These are phyloP conservation scores for Anastatica hierochuntica DNA, from an alignment of 345 rosid species.

Conservation along the genomic window DNA sequence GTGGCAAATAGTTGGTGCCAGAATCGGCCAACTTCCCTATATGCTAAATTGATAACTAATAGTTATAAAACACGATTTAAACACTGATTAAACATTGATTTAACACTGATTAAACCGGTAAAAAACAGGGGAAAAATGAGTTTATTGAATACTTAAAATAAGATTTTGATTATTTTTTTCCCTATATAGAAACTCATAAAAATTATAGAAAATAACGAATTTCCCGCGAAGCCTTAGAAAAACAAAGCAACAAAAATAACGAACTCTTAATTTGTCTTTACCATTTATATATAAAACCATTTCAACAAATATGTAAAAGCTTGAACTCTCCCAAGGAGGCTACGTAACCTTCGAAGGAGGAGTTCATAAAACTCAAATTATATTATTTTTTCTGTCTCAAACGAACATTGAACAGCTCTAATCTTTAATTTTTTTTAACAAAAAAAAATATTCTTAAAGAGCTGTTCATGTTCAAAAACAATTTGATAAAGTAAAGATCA, in stretches of 20 bases:
- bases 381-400: not conserved
- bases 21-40: too few species aligned
- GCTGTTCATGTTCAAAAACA: conserved; percentile 24
- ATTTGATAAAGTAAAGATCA: too few species aligned
- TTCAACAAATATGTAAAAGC: not conserved
- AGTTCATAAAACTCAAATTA: conserved; percentile 21
- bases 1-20: too few species aligned
- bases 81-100: too few species aligned
- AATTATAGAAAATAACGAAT: too few species aligned
- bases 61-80: not conserved
- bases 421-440: not conserved
- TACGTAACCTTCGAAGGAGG: conserved; percentile 25
- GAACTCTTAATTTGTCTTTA: conserved; percentile 18
- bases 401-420: conserved; percentile 20
- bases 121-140: too few species aligned
- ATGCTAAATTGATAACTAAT: too few species aligned
- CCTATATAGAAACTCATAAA: not conserved
- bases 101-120: not conserved
- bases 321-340: conserved; percentile 14
- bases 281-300: conserved; percentile 16
- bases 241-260: conserved; percentile 22
- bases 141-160: too few species aligned
- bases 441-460: too few species aligned
- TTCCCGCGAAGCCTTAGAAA: conserved; percentile 20
- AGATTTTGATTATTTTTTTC: not conserved